Evolutionary conservation across 2,329 filamentous ascomycete genomes (phyloP).

Genomic region (Nemania bipapillata): DNA sequence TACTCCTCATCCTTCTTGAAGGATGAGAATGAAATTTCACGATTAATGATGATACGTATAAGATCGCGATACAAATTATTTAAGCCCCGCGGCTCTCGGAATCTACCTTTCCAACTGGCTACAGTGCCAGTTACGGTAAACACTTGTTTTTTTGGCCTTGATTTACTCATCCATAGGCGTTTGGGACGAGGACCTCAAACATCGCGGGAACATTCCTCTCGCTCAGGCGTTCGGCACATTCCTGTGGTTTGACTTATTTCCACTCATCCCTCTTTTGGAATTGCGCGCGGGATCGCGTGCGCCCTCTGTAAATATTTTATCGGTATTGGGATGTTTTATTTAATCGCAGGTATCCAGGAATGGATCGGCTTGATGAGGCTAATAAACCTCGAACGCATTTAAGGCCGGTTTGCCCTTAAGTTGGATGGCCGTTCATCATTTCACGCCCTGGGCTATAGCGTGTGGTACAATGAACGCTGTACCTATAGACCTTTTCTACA

Average conservation of each 20-base stretch:
- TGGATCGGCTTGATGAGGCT: constrained; percentile 33
- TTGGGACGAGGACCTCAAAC: constrained; percentile 35
- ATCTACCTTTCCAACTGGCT: constrained; percentile 34
- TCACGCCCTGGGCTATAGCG: background rate
- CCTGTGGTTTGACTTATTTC: constrained; percentile 23
- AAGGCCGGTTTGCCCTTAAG: background rate
- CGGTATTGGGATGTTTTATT: constrained; percentile 33
- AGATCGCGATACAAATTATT: constrained; percentile 49
- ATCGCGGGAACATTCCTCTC: constrained; percentile 34
- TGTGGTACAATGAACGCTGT: constrained; percentile 12
- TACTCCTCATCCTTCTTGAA: constrained; percentile 59
- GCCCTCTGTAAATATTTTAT: constrained; percentile 39
- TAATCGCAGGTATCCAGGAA: constrained; percentile 34
- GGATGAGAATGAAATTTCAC: constrained; percentile 41
- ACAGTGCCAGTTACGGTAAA: constrained; percentile 28
- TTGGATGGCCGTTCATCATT: constrained; percentile 19
- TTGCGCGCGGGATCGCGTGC: constrained; percentile 28
- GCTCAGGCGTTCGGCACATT: constrained; percentile 39
- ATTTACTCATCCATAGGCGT: constrained; percentile 45
- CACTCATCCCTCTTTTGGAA: constrained; percentile 27
- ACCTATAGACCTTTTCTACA: constrained; percentile 20
- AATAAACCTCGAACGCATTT: background rate
- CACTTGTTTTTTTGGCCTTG: constrained; percentile 15
- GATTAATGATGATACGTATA: constrained; percentile 52
- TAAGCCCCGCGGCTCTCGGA: constrained; percentile 48